phyloP scores from a whole-genome alignment of 768 basidiomycete species.

The Auriculariales sp. region DNA sequence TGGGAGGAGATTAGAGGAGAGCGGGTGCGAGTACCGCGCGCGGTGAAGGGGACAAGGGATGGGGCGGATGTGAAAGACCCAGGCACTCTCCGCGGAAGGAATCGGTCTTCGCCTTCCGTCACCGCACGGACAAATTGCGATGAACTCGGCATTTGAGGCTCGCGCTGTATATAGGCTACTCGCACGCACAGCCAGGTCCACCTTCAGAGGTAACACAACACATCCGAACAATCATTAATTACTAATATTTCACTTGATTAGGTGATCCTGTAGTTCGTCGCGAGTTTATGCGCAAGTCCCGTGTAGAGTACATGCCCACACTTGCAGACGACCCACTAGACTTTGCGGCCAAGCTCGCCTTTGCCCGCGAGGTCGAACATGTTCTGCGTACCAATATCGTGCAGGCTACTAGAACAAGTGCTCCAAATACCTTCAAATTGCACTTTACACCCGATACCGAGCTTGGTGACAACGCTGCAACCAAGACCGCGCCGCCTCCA shows the following conservation, averaged over 20 bases:
- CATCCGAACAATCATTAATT: no score
- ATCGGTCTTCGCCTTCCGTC: no score
- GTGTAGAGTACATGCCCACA: background rate
- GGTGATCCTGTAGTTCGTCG: background rate
- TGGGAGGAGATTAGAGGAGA: no score
- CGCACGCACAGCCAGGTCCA: background rate
- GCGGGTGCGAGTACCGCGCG: no score
- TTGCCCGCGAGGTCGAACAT: slow-evolving; percentile 57
- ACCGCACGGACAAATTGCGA: no score
- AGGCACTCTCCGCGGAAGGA: no score
- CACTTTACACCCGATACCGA: no score
- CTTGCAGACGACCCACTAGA: slow-evolving; percentile 24
- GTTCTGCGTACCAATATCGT: slow-evolving; percentile 74
- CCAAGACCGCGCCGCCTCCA: no score
- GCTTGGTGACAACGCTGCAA: no score
- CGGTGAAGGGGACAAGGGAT: no score
- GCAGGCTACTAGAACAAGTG: slow-evolving; percentile 36
- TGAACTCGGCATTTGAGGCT: background rate
- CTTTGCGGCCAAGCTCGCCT: slow-evolving; percentile 38
- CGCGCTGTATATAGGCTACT: background rate
- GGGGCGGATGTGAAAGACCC: no score
- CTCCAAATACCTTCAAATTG: no score
- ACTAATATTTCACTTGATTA: background rate
- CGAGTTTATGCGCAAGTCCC: background rate
- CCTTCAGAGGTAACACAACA: background rate